Percentiles rank a stretch among this genome's conserved stretches.
Conservation (phyloP, 495 filamentous ascomycete genomes). For the Articulospora tetracladia region DNA sequence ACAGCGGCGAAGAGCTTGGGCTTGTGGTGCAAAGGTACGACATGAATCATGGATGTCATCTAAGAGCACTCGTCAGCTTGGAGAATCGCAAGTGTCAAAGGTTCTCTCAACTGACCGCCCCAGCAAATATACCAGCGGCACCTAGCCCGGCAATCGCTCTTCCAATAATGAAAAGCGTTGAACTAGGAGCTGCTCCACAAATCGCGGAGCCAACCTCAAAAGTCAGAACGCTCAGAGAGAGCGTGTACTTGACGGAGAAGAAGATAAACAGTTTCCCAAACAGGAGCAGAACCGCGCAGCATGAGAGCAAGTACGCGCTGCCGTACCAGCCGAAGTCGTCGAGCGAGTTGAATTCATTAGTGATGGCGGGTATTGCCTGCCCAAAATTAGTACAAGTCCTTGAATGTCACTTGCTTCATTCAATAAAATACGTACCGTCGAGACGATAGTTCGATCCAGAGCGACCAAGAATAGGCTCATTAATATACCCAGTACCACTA, state of each 20-base stretch:
- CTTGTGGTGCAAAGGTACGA: no score
- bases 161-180: constrained; percentile 51
- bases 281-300: constrained; percentile 39
- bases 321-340: constrained; percentile 53
- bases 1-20: no score
- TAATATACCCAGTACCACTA: not conserved
- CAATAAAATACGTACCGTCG: no score
- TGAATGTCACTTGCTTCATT: no score
- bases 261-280: constrained; percentile 29
- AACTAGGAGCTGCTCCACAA: constrained; percentile 54
- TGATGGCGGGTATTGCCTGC: constrained; percentile 50
- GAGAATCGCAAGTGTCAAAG: constrained; percentile 65
- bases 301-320: constrained; percentile 49
- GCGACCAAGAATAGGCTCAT: constrained; percentile 64
- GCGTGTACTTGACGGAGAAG: constrained; percentile 40
- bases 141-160: constrained; percentile 55
- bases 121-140: constrained; percentile 38
- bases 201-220: constrained; percentile 53
- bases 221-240: constrained; percentile 26
- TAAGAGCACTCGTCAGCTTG: constrained; percentile 59
- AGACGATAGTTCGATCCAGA: constrained; percentile 39
- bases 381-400: constrained; percentile 54
- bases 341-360: constrained; percentile 41
- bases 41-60: no score
- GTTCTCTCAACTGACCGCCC: constrained; percentile 53